Evolutionary conservation across 108 stramenopile species (phyloP), one percentile per base, ranked within the genome.

Genomic region (Skeletonema costatum): DNA sequence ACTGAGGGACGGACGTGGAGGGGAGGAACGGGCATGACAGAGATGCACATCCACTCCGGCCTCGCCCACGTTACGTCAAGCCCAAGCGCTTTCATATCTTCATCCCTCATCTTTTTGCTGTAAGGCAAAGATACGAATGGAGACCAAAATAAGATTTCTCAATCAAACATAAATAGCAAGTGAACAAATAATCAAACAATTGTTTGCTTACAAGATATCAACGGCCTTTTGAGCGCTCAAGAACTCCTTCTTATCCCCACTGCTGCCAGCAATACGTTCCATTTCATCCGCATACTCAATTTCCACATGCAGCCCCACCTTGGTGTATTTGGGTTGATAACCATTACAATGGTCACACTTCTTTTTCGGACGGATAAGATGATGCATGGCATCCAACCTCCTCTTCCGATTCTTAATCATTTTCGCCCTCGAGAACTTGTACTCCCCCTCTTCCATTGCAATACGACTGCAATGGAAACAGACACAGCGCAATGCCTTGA

Each of bases 1-100:
- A 99, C 97, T 35, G 85, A 87, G 61, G 99, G 99, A 12, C 99
- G 97, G n/a, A 99, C 98, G 85, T 99, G 99, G 30, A 98, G 90
- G 9, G 99, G 99, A 19, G 98, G 96, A 32, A 99, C 97, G 31
- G 99, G 98, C 58, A 99, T 82, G 35, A 99, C 99, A 66, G 97
- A 95, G 41, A 97, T 86, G 25, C 98, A 74, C 77, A 98, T 86
- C 98, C 98, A 99, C 68, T 98, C 98, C 3, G 99, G 98, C 25
- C 98, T 90, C n/a, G 96, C 93, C 78, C 87, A 94, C 50, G 87
- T 84, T 32, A 94, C 87, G 83, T 99, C 90, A 35, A 99, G 86
- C 38, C 99, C 99, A 50, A 99, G 86, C 7, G 77, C 76, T 73
- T 86, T 87, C 68, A 90, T 86, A 66, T 99, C 98, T 61, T 98